A percentile compares a stretch with the other conserved stretches of the same genome.
These are phyloP conservation scores for Apiotrichum akiyoshidainum DNA, from an alignment of 1,284 basidiomycete genomes.

Conservation along the genomic window DNA sequence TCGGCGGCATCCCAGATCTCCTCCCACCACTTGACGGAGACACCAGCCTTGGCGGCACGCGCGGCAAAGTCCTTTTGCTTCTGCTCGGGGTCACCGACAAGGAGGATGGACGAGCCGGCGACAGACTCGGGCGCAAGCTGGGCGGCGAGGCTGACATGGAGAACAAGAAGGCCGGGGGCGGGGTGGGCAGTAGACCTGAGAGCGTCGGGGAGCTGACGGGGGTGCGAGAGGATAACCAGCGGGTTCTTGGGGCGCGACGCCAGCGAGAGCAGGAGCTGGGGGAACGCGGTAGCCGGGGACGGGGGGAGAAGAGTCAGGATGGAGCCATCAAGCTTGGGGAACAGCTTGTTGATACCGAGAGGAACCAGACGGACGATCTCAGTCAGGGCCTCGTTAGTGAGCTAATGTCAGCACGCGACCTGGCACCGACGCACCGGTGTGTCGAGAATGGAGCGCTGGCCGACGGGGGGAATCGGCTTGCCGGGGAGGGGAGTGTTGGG, in stretches of 20 bases:
- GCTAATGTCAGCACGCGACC: conserved; percentile 7
- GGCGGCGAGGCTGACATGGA: conserved; percentile 29
- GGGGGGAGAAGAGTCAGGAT: conserved; percentile 39
- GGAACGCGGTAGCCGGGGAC: conserved; percentile 32
- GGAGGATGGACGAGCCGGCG: conserved; percentile 24
- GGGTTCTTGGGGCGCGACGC: conserved; percentile 28
- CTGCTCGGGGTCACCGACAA: conserved; percentile 37
- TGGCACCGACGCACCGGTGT: conserved; percentile 23
- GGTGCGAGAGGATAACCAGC: conserved; percentile 35
- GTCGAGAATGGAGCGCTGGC: conserved; percentile 40
- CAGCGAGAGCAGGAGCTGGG: conserved; percentile 40
- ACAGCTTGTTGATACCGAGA: conserved; percentile 36
- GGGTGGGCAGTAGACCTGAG: conserved; percentile 29
- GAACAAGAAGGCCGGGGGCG: conserved; percentile 32
- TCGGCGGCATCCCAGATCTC: conserved; percentile 44
- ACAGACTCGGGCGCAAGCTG: conserved; percentile 33
- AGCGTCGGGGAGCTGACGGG: conserved; percentile 23
- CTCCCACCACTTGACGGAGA: conserved; percentile 41
- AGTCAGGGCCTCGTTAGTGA: conserved; percentile 30
- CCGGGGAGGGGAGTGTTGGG: conserved; percentile 6
- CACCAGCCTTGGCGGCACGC: conserved; percentile 12
- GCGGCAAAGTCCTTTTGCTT: neutral
- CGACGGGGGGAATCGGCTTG: conserved; percentile 12
- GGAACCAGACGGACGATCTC: conserved; percentile 40
- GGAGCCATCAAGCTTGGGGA: conserved; percentile 24